Evolutionary conservation across 2,329 filamentous ascomycete species (phyloP), one percentile per base, ranked within the genome.

Genomic region (Alternaria sp.): DNA sequence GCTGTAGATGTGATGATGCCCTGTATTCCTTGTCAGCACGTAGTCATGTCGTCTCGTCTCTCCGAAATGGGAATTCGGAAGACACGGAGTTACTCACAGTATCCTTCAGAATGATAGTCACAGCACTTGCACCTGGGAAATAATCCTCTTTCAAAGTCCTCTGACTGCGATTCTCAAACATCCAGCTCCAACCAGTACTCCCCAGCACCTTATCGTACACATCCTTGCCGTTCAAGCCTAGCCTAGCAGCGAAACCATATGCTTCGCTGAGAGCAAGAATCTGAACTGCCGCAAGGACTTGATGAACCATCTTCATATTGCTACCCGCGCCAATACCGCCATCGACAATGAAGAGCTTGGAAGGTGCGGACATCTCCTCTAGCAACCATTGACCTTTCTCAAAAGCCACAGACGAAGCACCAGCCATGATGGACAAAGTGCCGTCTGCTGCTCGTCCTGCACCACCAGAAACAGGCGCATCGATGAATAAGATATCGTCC

Each of bases 371-470:
- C 81, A 94, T 86, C 66, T 86, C 85, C 53, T 87, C 81, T 2
- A 93, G 81, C 1, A 93, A 77, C 48, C 82, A 84, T 22, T 82
- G 82, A 0, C 84, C 88, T 57, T 84, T 85, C 34, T 83, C 80
- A 2, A 92, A 78, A 5, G 87, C 86, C 3, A 81, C 82, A 1
- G 85, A 82, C 0, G 85, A 80, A 0, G 84, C 89, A 2, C 88
- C 87, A 0, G 89, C 89, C 86, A 94, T 92, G 72, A 94, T 93
- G 7, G 89, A 91, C 42, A 93, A 79, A 0, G 90, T 91, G 4
- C 91, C 91, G 49, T 90, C 85, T 0, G 88, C 89, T 1, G 90
- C 90, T 34, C 90, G 84, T 9, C 85, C 82, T 0, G 88, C 86
- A 1, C 91, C 91, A 0, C 91, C 91, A 0, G 89, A 92, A 0